phyloP scores from a whole-genome alignment of 2,329 filamentous ascomycete species.

The Ophiostoma piceae region DNA sequence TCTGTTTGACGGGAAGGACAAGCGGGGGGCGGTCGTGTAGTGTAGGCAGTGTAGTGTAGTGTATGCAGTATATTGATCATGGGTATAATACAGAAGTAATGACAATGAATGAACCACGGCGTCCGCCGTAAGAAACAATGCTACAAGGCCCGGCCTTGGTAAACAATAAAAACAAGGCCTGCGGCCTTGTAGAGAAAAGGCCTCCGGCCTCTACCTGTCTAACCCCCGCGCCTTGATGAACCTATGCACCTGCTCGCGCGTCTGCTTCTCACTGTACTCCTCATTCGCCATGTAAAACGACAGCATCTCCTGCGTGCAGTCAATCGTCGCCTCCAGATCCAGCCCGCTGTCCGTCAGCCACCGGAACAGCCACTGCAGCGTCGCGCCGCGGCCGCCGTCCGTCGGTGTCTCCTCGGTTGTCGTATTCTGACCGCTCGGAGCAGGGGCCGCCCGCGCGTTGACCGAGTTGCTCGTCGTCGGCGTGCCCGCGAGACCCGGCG shows the following conservation, averaged over 20 bases:
- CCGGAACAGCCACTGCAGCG: constrained; percentile 60
- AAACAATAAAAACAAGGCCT: too few relatives aligned
- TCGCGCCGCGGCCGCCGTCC: constrained; percentile 35
- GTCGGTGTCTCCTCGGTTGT: neutral
- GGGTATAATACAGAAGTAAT: neutral
- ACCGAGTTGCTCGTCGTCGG: neutral
- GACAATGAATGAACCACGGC: too few relatives aligned
- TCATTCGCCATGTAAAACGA: constrained; percentile 73
- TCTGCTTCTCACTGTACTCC: constrained; percentile 56
- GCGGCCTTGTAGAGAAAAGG: too few relatives aligned
- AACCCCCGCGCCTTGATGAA: constrained; percentile 55
- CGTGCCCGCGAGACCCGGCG: neutral
- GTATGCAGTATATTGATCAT: neutral
- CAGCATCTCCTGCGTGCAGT: constrained; percentile 86
- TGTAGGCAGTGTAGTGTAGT: neutral
- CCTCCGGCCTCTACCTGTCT: constrained; percentile 41
- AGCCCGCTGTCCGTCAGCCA: constrained; percentile 85
- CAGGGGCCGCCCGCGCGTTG: too few relatives aligned
- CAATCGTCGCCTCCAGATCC: constrained; percentile 77
- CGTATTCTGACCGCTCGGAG: neutral
- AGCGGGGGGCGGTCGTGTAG: neutral
- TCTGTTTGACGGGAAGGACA: neutral
- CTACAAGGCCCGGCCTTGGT: too few relatives aligned
- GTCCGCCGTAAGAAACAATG: too few relatives aligned
- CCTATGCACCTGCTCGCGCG: constrained; percentile 53